Evolutionary conservation across 352 stramenopile species (phyloP).

Genomic region (Globisporangium radiosum): DNA sequence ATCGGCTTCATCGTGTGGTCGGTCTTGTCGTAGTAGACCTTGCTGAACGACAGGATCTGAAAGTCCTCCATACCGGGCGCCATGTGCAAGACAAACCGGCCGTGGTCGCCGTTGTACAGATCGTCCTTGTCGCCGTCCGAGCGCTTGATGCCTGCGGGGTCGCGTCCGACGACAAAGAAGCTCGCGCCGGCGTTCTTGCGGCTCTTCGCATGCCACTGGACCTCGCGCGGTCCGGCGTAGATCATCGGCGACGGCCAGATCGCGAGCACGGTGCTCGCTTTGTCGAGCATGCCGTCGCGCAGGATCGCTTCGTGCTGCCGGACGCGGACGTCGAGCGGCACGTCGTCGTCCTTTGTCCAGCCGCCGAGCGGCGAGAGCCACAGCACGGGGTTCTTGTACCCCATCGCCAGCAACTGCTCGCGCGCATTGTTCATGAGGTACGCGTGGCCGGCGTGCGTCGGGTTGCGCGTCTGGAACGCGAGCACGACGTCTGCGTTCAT

Average conservation of each 20-base stretch:
- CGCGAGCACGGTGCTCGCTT: conserved; percentile 95
- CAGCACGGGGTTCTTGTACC: conserved; percentile 96
- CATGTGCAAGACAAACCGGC: conserved; percentile 95
- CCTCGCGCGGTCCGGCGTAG: conserved; percentile 96
- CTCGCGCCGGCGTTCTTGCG: conserved; percentile 93
- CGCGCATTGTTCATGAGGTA: conserved; percentile 97
- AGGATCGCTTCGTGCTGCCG: conserved; percentile 94
- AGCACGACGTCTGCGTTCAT: conserved; percentile 96
- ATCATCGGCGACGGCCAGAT: conserved; percentile 99
- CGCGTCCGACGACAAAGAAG: conserved; percentile 97
- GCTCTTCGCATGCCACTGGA: conserved; percentile 98
- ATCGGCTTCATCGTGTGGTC: conserved; percentile 98
- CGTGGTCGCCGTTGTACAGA: conserved; percentile 96
- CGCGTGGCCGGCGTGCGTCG: conserved; percentile 95
- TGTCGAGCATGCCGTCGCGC: conserved; percentile 92
- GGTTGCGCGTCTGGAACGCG: conserved; percentile 97
- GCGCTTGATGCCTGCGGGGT: conserved; percentile 97
- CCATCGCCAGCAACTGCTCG: conserved; percentile 88
- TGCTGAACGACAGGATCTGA: conserved; percentile 94
- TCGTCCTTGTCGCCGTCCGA: conserved; percentile 93
- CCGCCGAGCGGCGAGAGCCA: conserved; percentile 96
- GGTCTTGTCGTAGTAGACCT: conserved; percentile 97
- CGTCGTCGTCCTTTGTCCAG: conserved; percentile 98
- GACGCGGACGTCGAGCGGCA: conserved; percentile 96
- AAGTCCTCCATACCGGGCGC: conserved; percentile 93